phyloP scores from a whole-genome alignment of 768 basidiomycete species.

The Termitomyces sp. region DNA sequence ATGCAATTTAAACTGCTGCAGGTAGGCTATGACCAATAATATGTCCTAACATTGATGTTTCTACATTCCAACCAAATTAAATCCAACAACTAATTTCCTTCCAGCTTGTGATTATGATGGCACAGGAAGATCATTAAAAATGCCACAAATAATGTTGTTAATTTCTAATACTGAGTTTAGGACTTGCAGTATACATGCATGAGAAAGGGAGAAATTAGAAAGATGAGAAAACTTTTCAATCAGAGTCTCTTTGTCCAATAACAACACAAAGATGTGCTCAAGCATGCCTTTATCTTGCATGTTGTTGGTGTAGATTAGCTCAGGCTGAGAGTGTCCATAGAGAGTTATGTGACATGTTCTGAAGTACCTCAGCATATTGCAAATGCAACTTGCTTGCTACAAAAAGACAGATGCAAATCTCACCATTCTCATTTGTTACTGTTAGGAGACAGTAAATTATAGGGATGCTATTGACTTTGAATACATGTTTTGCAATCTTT shows the following conservation, averaged over 20 bases:
- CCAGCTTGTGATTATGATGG: not conserved
- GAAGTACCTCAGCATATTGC: not conserved
- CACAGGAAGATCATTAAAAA: not conserved
- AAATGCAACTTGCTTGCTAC: not conserved
- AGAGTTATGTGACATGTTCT: too few relatives aligned
- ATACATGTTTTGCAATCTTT: too few relatives aligned
- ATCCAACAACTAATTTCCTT: too few relatives aligned
- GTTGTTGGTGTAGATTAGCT: too few relatives aligned
- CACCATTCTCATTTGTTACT: too few relatives aligned
- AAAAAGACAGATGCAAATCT: too few relatives aligned
- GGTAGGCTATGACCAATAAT: not conserved
- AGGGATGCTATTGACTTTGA: conserved; percentile 17
- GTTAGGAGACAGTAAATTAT: too few relatives aligned
- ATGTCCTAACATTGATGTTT: not conserved
- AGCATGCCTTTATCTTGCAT: too few relatives aligned
- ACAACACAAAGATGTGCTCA: conserved; percentile 1
- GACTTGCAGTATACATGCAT: not conserved
- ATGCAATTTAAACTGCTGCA: too few relatives aligned
- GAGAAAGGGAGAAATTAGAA: conserved; percentile 5
- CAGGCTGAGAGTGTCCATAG: too few relatives aligned
- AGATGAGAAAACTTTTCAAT: conserved; percentile 21
- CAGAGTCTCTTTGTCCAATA: conserved; percentile 6
- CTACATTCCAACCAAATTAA: not conserved
- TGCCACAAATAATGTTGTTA: not conserved
- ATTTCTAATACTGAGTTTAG: not conserved